A percentile compares a stretch with the other conserved stretches of the same genome.
phyloP scores from a whole-genome alignment of 1,284 basidiomycete genomes.

The Trichosporon coremiiforme region DNA sequence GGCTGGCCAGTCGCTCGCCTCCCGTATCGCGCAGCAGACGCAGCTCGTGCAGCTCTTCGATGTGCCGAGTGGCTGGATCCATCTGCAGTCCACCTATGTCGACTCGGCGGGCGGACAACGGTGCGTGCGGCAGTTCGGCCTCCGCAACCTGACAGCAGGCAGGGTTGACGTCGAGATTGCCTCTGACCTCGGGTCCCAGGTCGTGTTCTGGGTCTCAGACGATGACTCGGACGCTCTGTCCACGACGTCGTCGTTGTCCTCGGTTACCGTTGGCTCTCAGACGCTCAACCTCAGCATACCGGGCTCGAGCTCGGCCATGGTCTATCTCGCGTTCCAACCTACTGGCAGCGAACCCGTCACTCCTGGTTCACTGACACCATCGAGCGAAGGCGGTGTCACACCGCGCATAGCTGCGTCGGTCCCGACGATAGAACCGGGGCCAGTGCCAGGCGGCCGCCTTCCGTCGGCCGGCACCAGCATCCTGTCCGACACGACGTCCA shows the following conservation, averaged over 20 bases:
- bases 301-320: constrained; percentile 30
- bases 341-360: constrained; percentile 30
- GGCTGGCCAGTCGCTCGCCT: constrained; percentile 21
- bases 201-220: constrained; percentile 47
- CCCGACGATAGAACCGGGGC: constrained; percentile 24
- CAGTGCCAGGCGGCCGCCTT: constrained; percentile 22
- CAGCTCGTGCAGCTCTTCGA: constrained; percentile 44
- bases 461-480: constrained; percentile 26
- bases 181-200: constrained; percentile 44
- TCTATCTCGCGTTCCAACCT: constrained; percentile 48
- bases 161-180: constrained; percentile 43
- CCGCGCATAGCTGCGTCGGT: constrained; percentile 37
- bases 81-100: constrained; percentile 52
- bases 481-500: constrained; percentile 20
- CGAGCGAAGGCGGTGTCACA: constrained; percentile 44
- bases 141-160: constrained; percentile 40
- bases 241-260: constrained; percentile 42
- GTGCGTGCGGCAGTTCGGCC: constrained; percentile 44
- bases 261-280: constrained; percentile 33
- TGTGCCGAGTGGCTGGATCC: constrained; percentile 54
- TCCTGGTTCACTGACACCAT: constrained; percentile 26
- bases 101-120: constrained; percentile 39
- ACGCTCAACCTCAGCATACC: constrained; percentile 37
- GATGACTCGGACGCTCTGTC: constrained; percentile 30
- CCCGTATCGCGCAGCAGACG: constrained; percentile 28